Conservation (phyloP, 2,329 filamentous ascomycete species). For the Botryotinia convoluta region DNA sequence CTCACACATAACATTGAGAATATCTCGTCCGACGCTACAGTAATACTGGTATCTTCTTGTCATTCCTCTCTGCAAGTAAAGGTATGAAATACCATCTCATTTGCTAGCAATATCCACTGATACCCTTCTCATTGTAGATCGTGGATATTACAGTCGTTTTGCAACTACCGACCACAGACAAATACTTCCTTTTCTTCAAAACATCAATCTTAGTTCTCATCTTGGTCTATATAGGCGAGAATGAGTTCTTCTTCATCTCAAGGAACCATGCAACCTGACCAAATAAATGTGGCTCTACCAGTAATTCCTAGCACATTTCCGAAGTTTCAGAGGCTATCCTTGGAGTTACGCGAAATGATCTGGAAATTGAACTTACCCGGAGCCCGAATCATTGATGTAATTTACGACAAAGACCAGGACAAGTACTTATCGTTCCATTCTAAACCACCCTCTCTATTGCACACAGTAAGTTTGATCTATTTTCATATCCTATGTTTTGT, state of each 20-base stretch:
- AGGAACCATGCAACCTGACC: too few species aligned
- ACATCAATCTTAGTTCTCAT: not conserved
- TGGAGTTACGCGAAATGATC: not conserved
- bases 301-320: not conserved
- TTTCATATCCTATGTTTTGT: not conserved
- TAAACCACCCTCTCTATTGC: not conserved
- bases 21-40: not conserved
- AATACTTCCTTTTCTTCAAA: not conserved
- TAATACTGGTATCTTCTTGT: not conserved
- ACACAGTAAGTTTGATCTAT: constrained; percentile 2
- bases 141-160: not conserved
- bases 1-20: not conserved
- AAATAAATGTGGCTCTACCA: not conserved
- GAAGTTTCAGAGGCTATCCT: not conserved
- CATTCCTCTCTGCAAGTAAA: not conserved
- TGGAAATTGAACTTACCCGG: not conserved
- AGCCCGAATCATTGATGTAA: constrained; percentile 1
- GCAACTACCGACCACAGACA: not conserved
- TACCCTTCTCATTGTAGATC: not conserved
- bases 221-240: not conserved
- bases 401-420: constrained; percentile 11
- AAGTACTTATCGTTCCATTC: constrained; percentile 8
- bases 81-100: not conserved
- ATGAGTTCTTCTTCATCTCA: not conserved
- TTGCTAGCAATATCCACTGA: not conserved